phyloP scores from a whole-genome alignment of 163 green algal genomes.

The Chlorella variabilis region DNA sequence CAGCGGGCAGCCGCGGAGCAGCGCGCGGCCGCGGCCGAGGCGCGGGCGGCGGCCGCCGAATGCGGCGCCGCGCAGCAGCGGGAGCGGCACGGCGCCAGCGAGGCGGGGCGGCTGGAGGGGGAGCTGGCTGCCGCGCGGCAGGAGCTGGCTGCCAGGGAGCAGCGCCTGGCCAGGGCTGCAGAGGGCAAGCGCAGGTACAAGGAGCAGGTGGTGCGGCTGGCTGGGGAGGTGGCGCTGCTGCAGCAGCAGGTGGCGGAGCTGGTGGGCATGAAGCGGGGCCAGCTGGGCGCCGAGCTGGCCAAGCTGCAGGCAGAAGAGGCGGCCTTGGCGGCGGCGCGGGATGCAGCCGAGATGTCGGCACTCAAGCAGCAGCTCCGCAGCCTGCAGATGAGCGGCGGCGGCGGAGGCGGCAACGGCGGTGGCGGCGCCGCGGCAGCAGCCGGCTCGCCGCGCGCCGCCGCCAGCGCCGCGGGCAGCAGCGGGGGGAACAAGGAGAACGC shows the following conservation, averaged over 20 bases:
- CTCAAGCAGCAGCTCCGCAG: constrained; percentile 15
- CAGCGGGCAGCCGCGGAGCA: constrained; percentile 54
- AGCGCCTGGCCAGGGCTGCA: constrained; percentile 40
- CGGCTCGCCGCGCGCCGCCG: neutral
- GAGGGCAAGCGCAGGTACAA: constrained; percentile 72
- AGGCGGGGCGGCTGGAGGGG: constrained; percentile 48
- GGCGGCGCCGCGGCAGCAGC: neutral
- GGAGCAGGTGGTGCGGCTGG: constrained; percentile 69
- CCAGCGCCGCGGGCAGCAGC: neutral
- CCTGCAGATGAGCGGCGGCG: constrained; percentile 31
- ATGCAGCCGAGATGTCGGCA: constrained; percentile 24
- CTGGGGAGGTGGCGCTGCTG: constrained; percentile 57
- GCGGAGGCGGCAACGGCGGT: neutral
- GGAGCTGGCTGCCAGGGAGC: constrained; percentile 42
- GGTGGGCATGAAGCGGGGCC: constrained; percentile 31
- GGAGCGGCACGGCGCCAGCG: constrained; percentile 44
- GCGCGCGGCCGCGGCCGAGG: constrained; percentile 55
- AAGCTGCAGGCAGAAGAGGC: constrained; percentile 41
- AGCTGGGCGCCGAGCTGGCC: constrained; percentile 49
- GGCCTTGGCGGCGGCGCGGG: constrained; percentile 1
- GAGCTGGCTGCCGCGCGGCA: constrained; percentile 59
- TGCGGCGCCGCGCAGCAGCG: constrained; percentile 18
- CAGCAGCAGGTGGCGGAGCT: constrained; percentile 57
- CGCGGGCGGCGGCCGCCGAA: constrained; percentile 56
- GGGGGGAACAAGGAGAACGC: constrained; percentile 11